These are phyloP conservation scores for Phytopythium boreale DNA, from an alignment of 352 stramenopile genomes.

Conservation along the genomic window DNA sequence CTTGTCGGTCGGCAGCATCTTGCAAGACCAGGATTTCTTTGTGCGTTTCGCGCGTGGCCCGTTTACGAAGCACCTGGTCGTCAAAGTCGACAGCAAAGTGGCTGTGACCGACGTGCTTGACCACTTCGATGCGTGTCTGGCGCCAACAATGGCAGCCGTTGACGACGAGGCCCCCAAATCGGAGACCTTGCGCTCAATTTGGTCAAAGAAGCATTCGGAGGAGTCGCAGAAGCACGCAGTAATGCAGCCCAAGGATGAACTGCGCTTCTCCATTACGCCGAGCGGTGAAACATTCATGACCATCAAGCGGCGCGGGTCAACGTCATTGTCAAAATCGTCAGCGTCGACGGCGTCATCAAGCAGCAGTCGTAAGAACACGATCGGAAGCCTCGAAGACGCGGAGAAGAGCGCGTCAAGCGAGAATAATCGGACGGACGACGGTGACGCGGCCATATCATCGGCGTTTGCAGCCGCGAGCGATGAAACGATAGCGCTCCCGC, in stretches of 20 bases:
- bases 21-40: slow-evolving; percentile 78
- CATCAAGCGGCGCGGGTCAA: slow-evolving; percentile 34
- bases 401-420: neutral
- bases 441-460: too few species aligned
- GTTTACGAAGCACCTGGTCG: slow-evolving; percentile 69
- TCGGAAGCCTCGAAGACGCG: neutral
- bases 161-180: slow-evolving; percentile 22
- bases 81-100: slow-evolving; percentile 56
- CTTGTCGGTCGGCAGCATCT: slow-evolving; percentile 68
- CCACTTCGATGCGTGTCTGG: slow-evolving; percentile 49
- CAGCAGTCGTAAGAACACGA: slow-evolving; percentile 2
- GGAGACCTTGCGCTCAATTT: slow-evolving; percentile 30
- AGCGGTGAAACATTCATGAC: slow-evolving; percentile 42
- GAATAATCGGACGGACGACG: neutral
- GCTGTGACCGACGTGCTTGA: slow-evolving; percentile 43
- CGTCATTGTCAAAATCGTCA: neutral
- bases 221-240: slow-evolving; percentile 15
- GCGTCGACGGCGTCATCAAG: neutral
- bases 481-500: slow-evolving; percentile 22
- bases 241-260: slow-evolving; percentile 43
- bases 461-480: neutral
- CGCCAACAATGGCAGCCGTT: slow-evolving; percentile 12
- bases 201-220: slow-evolving; percentile 12
- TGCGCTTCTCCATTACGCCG: slow-evolving; percentile 42
- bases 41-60: slow-evolving; percentile 51